Evolutionary conservation across 306 rosid species (phyloP), one percentile per base, ranked within the genome.

Genomic region (Elaeagnus macrophylla): DNA sequence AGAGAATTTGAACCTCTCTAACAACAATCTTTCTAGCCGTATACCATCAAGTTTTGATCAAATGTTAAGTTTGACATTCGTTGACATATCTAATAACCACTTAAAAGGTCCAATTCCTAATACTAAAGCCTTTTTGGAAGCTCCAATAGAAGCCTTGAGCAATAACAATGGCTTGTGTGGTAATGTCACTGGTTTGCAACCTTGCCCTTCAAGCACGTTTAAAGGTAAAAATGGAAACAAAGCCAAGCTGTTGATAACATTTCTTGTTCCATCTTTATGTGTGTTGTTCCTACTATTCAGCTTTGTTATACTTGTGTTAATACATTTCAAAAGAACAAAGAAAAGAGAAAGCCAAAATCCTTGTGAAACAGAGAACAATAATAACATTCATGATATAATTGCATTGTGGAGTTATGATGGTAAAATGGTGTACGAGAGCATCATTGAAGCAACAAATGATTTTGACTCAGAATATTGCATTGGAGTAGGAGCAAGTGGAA

Each of bases 401-500:
- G 7, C 16, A 0, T 7, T 53, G 8, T 25, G 44, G 2, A 39
- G 5, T 6, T 53, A 52, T 8, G 39, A 53, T 39, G 72, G 67
- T 7, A 60, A 9, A 5, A 8, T 10, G 3, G 19, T 60, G 44
- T 67, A 38, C 12, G 16, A 39, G 0, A 53, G 53, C 15, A 59
- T 60, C 15, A 6, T 67, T 17, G 47, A 6, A 12, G 66, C 67
- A 7, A 67, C 67, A 0, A 8, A 9, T 17, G 12, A 53, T 38
- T 67, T 67, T 25, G 39, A 53, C 54, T 5, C 51, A 1, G 7
- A 0, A 1, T 67, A 59, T 46, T 60, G 61, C 39, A 53, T 67
- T 6, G 67, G 72, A 16, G 25, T 13, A 1, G 72, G 72, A 9
- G 67, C 13, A 38, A 12, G 6, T 20, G 72, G 72, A 46, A 59